Base-by-base conservation (phyloP, 495 filamentous ascomycete genomes). In the Stereocaulon alpinum region DNA sequence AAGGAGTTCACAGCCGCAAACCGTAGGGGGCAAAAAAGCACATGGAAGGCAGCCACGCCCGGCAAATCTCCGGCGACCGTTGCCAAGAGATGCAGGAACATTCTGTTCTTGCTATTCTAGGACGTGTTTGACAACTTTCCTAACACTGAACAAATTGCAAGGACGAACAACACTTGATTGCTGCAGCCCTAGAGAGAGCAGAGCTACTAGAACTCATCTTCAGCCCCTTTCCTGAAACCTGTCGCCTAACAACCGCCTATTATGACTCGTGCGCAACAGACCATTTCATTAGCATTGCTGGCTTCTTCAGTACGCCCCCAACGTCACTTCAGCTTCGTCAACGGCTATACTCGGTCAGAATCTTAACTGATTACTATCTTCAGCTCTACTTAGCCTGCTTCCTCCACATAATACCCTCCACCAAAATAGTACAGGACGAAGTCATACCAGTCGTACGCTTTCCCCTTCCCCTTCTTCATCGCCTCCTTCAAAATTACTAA, bases 221-320 rank as follows among this genome's bases (percentile, higher is more conserved):
- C 4, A 37, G 20, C 1, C 20, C 6, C 1, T 1, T 12, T 3
- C 4, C 37, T 51, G 47, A 9, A 5, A 1, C 40, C 51, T 2
- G 24, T 4, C 43, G 6, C 20, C 0, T n/a, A 17, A 20, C 6
- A 0, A 49, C 17, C 12, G 42, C 1, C 29, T 20, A 27, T 11
- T 42, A 98, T 96, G 93, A 95, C 93, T 63, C 88, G 89, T 72
- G 93, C 93, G 24, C 88, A 91, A 69, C 91, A 98, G 72, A 90
- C 87, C 62, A 82, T 96, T 69, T 95, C 90, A 44, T 76, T 94
- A 60, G 82, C 82, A 64, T 83, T 96, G 65, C 82, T 96, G 59
- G 77, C 92, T 69, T 88, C 87, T 70, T 96, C 92, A 27, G 92
- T 97, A 80, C 51, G 77, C 58, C 50, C 56, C 43, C 29, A 20